Conservation (phyloP, 2,329 filamentous ascomycete genomes). For the Aspergillus sclerotialis region DNA sequence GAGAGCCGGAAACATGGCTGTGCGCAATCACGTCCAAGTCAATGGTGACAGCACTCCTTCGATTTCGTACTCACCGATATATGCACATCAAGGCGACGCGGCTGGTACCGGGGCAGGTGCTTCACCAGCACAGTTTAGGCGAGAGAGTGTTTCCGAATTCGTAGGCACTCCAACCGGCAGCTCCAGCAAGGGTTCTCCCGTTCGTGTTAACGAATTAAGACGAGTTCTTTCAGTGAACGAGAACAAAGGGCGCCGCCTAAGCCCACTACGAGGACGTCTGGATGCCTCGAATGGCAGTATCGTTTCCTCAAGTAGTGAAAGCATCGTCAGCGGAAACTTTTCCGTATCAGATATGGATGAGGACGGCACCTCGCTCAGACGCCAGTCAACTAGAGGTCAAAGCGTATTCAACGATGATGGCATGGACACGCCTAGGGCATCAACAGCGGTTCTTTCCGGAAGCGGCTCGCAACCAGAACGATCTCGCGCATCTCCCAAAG, state of each 20-base stretch:
- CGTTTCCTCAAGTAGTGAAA: slow-evolving; percentile 37
- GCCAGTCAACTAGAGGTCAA: slow-evolving; percentile 18
- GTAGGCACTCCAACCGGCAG: slow-evolving; percentile 26
- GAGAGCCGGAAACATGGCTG: slow-evolving; percentile 49
- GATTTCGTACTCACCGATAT: slow-evolving; percentile 16
- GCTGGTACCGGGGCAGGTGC: slow-evolving; percentile 7
- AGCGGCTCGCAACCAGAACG: slow-evolving; percentile 7
- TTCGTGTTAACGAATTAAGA: slow-evolving; percentile 43
- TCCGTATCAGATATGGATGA: slow-evolving; percentile 29
- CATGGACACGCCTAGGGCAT: slow-evolving; percentile 26
- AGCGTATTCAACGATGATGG: slow-evolving; percentile 18
- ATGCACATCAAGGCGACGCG: slow-evolving; percentile 14
- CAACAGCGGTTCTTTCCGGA: slow-evolving; percentile 11
- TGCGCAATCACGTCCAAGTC: slow-evolving; percentile 20
- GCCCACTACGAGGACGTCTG: slow-evolving; percentile 36
- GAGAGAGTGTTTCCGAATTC: slow-evolving; percentile 31
- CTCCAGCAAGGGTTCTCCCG: slow-evolving; percentile 38
- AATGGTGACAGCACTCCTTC: slow-evolving; percentile 28
- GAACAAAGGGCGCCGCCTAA: slow-evolving; percentile 29
- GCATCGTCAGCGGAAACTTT: slow-evolving; percentile 34
- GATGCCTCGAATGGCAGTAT: slow-evolving; percentile 26
- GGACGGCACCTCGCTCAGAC: slow-evolving; percentile 20
- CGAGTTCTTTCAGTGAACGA: slow-evolving; percentile 40
- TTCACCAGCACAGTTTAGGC: slow-evolving; percentile 24
- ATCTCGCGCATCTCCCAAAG: slow-evolving; percentile 4